phyloP scores from a whole-genome alignment of 345 rosid species.

The Brassica juncea region DNA sequence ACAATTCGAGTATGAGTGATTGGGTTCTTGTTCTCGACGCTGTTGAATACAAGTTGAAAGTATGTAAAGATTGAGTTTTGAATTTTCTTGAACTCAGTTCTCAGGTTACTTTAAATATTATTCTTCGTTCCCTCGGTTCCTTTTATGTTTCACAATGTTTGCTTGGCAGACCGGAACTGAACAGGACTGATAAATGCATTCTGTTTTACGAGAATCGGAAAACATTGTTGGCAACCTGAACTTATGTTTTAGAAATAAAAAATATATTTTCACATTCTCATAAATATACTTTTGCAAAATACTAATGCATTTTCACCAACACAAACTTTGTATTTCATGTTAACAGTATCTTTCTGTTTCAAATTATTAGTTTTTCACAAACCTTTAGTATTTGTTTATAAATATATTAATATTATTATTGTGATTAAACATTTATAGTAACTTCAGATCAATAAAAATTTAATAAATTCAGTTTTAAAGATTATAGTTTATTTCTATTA shows the following conservation, averaged over 20 bases:
- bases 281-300: background rate
- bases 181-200: background rate
- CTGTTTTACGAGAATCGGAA: background rate
- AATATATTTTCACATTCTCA: background rate
- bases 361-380: background rate
- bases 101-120: slow-evolving; percentile 1
- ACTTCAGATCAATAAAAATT: background rate
- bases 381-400: background rate
- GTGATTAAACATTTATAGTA: background rate
- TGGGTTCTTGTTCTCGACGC: slow-evolving; percentile 1
- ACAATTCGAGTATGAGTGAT: slow-evolving; percentile 63
- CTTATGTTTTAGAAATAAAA: background rate
- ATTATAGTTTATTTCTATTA: background rate
- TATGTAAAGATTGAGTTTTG: slow-evolving; percentile 23
- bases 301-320: background rate
- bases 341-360: background rate
- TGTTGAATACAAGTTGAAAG: slow-evolving; percentile 20
- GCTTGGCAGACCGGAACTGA: background rate
- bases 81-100: background rate
- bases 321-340: background rate
- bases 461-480: background rate
- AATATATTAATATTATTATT: background rate
- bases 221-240: background rate
- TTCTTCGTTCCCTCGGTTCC: background rate
- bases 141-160: background rate